Evolutionary conservation across 805 yeast species (phyloP).

Genomic region (Saturnispora bothae): DNA sequence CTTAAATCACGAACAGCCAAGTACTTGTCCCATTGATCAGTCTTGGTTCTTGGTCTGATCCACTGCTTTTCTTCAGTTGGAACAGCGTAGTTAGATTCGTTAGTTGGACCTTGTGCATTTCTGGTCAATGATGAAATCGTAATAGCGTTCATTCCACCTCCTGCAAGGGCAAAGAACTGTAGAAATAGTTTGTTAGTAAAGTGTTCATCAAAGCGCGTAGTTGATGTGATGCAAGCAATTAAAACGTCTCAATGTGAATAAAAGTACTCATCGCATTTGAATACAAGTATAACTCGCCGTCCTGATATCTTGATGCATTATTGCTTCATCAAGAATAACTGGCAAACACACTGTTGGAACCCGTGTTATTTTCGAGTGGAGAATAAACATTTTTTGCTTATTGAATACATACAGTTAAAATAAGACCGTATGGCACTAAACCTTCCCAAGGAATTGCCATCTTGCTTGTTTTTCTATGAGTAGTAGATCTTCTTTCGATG

Average conservation of each 20-base stretch:
- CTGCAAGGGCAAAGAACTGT: conserved; percentile 41
- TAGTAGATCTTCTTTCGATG: neutral
- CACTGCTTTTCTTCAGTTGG: conserved; percentile 34
- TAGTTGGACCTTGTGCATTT: conserved; percentile 27
- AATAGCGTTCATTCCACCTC: conserved; percentile 35
- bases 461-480: conserved; percentile 25
- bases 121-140: conserved; percentile 23
- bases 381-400: neutral
- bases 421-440: conserved; percentile 48
- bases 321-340: no score
- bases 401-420: conserved; percentile 35
- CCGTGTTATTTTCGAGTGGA: no score
- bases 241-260: no score
- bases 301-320: no score
- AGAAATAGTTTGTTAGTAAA: neutral
- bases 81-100: conserved; percentile 30
- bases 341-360: no score
- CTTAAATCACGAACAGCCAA: conserved; percentile 66
- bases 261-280: no score
- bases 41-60: conserved; percentile 41
- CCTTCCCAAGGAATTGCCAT: conserved; percentile 55
- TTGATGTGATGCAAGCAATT: no score
- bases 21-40: conserved; percentile 45
- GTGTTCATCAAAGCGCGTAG: no score
- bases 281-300: no score